Conservation (phyloP, 768 basidiomycete species). For the Lactarius indigo region DNA sequence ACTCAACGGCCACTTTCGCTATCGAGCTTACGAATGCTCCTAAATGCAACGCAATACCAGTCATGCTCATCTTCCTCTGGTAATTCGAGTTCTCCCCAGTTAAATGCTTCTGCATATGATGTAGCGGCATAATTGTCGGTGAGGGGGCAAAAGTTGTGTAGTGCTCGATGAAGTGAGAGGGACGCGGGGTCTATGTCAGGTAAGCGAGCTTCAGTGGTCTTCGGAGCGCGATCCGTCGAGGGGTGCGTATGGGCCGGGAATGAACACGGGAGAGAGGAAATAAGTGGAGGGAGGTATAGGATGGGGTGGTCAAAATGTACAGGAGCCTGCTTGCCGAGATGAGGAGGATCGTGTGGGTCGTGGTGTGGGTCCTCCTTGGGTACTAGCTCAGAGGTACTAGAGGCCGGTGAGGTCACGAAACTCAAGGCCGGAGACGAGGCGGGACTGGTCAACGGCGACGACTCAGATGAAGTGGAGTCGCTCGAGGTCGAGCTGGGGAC, state of each 20-base stretch:
- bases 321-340: conserved; percentile 41
- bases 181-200: conserved; percentile 86
- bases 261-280: conserved; percentile 66
- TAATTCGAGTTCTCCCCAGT: conserved; percentile 73
- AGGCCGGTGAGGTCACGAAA: conserved; percentile 10
- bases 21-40: conserved; percentile 68
- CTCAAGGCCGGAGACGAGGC: conserved; percentile 4
- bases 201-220: conserved; percentile 67
- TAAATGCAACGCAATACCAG: conserved; percentile 92
- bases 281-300: conserved; percentile 80
- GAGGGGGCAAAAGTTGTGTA: conserved; percentile 70
- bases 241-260: conserved; percentile 30
- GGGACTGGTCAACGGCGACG: conserved; percentile 3
- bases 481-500: neutral
- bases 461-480: neutral
- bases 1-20: conserved; percentile 61
- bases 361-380: conserved; percentile 33
- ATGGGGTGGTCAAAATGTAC: conserved; percentile 45
- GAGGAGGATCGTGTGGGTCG: conserved; percentile 51
- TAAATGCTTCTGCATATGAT: conserved; percentile 78
- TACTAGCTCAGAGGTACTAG: neutral
- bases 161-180: conserved; percentile 77
- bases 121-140: conserved; percentile 56
- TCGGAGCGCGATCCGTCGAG: conserved; percentile 36
- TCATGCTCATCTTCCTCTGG: conserved; percentile 72